phyloP scores from a whole-genome alignment of 192 early-diverging fungal genomes.

The Diversispora epigaea region DNA sequence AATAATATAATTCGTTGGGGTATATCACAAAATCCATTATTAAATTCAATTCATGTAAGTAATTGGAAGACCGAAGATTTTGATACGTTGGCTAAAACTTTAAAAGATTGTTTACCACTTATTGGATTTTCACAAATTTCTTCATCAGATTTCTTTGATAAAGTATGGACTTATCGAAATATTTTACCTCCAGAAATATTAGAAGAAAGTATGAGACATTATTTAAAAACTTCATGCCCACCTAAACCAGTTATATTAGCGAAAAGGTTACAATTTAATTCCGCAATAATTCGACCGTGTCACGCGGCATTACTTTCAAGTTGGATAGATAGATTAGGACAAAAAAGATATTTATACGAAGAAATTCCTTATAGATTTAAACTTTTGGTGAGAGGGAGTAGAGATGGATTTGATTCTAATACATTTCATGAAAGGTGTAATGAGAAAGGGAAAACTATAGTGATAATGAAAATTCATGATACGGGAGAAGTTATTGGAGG shows the following conservation, averaged over 20 bases:
- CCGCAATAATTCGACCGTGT: neutral
- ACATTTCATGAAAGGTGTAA: conserved; percentile 25
- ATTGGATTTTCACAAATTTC: conserved; percentile 20
- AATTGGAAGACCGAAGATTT: conserved; percentile 11
- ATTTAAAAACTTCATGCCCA: neutral
- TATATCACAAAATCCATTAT: neutral
- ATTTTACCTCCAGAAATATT: conserved; percentile 1
- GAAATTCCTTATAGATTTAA: conserved; percentile 26
- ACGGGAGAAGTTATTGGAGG: conserved; percentile 24
- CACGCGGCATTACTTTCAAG: conserved; percentile 20
- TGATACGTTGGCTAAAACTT: neutral
- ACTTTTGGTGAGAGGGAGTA: conserved; percentile 13
- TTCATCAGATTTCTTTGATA: conserved; percentile 25
- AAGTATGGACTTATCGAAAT: conserved; percentile 16
- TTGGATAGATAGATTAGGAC: conserved; percentile 27
- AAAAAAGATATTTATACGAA: conserved; percentile 24
- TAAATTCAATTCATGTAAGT: neutral
- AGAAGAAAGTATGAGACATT: conserved; percentile 23
- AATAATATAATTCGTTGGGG: conserved; percentile 13
- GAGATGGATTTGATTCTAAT: conserved; percentile 23
- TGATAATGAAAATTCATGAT: conserved; percentile 16
- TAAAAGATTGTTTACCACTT: conserved; percentile 14
- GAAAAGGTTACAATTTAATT: conserved; percentile 19
- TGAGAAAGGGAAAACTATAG: conserved; percentile 12
- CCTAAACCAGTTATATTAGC: conserved; percentile 23